A percentile compares a stretch with the other conserved stretches of the same genome.
Evolutionary conservation across 169 alveolate species (phyloP).

Genomic region (Eimeria necatrix): DNA sequence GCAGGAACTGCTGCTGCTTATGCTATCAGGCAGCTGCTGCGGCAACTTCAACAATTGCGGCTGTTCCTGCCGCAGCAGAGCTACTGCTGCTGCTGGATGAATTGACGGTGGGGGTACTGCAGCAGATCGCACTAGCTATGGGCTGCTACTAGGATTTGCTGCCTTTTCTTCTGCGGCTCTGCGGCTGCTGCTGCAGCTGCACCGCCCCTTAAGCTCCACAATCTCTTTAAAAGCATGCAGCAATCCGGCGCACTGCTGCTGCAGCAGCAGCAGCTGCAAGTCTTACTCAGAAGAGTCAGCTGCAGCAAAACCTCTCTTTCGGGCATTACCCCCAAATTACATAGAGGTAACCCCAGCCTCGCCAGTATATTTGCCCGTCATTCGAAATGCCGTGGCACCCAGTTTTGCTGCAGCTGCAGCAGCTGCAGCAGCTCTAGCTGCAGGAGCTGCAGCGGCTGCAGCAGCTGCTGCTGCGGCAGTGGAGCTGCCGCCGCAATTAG

Average conservation of each 20-base stretch:
- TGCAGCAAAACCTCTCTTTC: too few relatives aligned
- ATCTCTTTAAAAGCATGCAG: too few relatives aligned
- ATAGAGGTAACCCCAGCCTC: too few relatives aligned
- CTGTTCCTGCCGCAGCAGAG: background rate
- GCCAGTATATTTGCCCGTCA: too few relatives aligned
- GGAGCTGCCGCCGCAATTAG: background rate
- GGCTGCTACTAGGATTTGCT: background rate
- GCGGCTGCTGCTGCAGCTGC: slow-evolving; percentile 9
- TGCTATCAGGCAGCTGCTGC: background rate
- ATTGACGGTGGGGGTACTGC: too few relatives aligned
- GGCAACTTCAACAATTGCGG: background rate
- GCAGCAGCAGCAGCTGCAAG: too few relatives aligned
- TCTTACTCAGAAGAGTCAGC: too few relatives aligned
- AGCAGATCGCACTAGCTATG: too few relatives aligned
- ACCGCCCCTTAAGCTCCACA: too few relatives aligned
- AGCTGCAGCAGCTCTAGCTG: background rate
- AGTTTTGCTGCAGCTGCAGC: background rate
- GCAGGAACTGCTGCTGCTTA: background rate
- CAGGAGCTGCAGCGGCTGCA: background rate
- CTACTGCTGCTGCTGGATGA: background rate
- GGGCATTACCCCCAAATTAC: too few relatives aligned
- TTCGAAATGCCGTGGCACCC: background rate
- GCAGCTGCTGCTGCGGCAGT: background rate
- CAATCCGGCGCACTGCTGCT: too few relatives aligned
- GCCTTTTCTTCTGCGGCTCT: background rate